These are phyloP conservation scores for Sanghuangporus sanghuang DNA, from an alignment of 1,284 basidiomycete genomes.

Conservation along the genomic window DNA sequence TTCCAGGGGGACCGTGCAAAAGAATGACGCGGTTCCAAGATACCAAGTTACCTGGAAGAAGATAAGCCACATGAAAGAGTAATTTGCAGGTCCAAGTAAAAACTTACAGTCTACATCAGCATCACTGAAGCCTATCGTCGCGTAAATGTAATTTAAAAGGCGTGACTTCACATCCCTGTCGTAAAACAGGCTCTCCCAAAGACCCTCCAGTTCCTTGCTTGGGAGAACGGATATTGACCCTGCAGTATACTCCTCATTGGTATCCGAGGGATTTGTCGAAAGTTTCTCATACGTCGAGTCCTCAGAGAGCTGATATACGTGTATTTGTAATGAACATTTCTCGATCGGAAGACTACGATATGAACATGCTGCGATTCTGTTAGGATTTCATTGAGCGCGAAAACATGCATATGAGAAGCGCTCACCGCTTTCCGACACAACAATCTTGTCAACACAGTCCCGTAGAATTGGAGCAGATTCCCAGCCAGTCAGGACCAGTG, in stretches of 20 bases:
- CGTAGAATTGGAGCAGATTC: slow-evolving; percentile 64
- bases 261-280: slow-evolving; percentile 24
- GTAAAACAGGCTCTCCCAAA: slow-evolving; percentile 92
- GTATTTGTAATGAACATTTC: slow-evolving; percentile 66
- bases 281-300: slow-evolving; percentile 67
- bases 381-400: not conserved
- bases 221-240: slow-evolving; percentile 87
- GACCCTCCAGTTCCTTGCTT: slow-evolving; percentile 75
- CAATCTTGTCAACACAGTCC: slow-evolving; percentile 72
- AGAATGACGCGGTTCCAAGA: slow-evolving; percentile 95
- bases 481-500: slow-evolving; percentile 71
- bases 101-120: slow-evolving; percentile 79
- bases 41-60: slow-evolving; percentile 72
- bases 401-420: not conserved
- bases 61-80: slow-evolving; percentile 12
- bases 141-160: slow-evolving; percentile 90
- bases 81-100: not conserved
- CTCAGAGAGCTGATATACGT: slow-evolving; percentile 81
- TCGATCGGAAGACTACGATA: slow-evolving; percentile 42
- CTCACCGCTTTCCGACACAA: slow-evolving; percentile 58
- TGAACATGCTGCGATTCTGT: slow-evolving; percentile 21
- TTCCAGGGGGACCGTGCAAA: slow-evolving; percentile 95
- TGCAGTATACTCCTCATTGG: slow-evolving; percentile 67
- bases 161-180: slow-evolving; percentile 84
- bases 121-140: slow-evolving; percentile 87